A percentile compares a stretch with the other conserved stretches of the same genome.
Conservation (phyloP, 2,329 filamentous ascomycete genomes). For the Ophiobolus disseminans region DNA sequence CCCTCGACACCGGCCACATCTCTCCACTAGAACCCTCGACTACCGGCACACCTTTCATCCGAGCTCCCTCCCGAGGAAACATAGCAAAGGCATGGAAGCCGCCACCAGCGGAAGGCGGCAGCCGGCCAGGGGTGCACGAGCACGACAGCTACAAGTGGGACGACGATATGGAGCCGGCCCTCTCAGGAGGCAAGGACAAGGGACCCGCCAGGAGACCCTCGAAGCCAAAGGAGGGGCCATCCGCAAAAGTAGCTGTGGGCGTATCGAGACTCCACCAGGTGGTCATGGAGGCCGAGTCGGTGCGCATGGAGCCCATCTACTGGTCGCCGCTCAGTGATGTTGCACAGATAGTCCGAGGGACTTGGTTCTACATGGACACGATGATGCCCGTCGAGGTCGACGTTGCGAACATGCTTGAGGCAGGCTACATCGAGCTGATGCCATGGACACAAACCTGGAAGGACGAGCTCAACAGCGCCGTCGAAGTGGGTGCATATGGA, state of each 20-base stretch:
- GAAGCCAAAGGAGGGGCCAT: conserved; percentile 44
- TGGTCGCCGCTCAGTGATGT: conserved; percentile 95
- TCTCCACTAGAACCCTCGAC: conserved; percentile 44
- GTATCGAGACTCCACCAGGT: conserved; percentile 90
- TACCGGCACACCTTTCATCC: conserved; percentile 60
- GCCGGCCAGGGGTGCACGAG: conserved; percentile 47
- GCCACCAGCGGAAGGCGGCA: conserved; percentile 30
- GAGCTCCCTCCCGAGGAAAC: conserved; percentile 55
- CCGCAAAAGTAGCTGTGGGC: conserved; percentile 78
- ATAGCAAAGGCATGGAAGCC: conserved; percentile 32
- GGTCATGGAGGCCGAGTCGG: conserved; percentile 68
- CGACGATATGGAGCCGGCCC: conserved; percentile 48
- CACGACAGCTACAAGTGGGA: conserved; percentile 60
- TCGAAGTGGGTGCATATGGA: conserved; percentile 86
- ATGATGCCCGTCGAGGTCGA: conserved; percentile 87
- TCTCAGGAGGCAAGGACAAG: conserved; percentile 41
- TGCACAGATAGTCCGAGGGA: conserved; percentile 80
- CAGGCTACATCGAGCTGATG: conserved; percentile 84
- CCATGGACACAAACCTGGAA: conserved; percentile 93
- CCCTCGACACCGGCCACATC: conserved; percentile 36
- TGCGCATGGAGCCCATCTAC: conserved; percentile 93
- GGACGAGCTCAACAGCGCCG: conserved; percentile 87
- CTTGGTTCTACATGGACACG: conserved; percentile 97
- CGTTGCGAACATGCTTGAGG: conserved; percentile 90
- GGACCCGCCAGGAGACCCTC: conserved; percentile 25